Evolutionary conservation across 306 rosid genomes (phyloP).

Genomic region (Prunus persica): DNA sequence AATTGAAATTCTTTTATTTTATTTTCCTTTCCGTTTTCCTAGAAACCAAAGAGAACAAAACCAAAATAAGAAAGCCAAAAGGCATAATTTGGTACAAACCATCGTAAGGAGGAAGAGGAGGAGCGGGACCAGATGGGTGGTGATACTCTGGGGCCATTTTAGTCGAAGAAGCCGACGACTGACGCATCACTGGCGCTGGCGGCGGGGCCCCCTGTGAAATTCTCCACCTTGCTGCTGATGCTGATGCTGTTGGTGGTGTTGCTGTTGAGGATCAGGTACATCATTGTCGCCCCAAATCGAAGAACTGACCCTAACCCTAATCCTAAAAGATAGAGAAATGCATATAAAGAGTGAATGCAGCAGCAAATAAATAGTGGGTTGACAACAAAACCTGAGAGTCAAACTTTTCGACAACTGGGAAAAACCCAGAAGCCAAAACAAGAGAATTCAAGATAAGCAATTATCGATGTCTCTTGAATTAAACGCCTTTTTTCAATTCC

Average conservation of each 20-base stretch:
- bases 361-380: too few relatives aligned
- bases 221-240: slow-evolving; percentile 62
- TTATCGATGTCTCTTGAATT: too few relatives aligned
- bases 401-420: too few relatives aligned
- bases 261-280: slow-evolving; percentile 77
- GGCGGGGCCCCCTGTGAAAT: slow-evolving; percentile 80
- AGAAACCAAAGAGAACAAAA: slow-evolving; percentile 10
- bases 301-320: not conserved
- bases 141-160: slow-evolving; percentile 65
- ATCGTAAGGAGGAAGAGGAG: slow-evolving; percentile 73
- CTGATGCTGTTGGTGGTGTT: slow-evolving; percentile 13
- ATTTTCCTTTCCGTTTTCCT: not conserved
- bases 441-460: too few relatives aligned
- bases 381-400: too few relatives aligned
- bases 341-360: not conserved
- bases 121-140: slow-evolving; percentile 53
- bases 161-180: slow-evolving; percentile 78
- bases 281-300: slow-evolving; percentile 19
- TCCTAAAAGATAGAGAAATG: not conserved
- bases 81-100: slow-evolving; percentile 32
- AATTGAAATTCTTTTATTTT: not conserved
- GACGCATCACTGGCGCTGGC: slow-evolving; percentile 74
- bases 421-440: too few relatives aligned
- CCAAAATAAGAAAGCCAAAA: not conserved
- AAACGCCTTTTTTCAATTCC: too few relatives aligned